Conservation (phyloP, 495 filamentous ascomycete genomes). For the Amphirosellinia nigrospora region DNA sequence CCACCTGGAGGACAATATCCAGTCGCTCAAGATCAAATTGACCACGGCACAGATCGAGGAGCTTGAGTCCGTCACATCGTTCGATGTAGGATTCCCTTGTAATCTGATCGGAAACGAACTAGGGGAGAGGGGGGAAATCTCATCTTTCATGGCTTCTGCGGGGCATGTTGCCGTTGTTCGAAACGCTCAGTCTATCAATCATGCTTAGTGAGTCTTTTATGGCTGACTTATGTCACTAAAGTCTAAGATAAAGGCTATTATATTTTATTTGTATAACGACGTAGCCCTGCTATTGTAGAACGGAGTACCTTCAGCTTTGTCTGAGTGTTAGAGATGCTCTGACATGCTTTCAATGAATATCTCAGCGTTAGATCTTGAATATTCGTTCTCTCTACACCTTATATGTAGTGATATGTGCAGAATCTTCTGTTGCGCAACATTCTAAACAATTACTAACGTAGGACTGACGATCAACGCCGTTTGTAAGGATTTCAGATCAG, state of each 20-base stretch:
- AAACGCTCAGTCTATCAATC: neutral
- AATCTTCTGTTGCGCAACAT: too few species aligned
- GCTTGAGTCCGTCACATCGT: constrained; percentile 56
- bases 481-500: too few species aligned
- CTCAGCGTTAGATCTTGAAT: too few species aligned
- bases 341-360: too few species aligned
- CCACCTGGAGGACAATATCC: constrained; percentile 68
- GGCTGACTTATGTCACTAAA: neutral
- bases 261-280: neutral
- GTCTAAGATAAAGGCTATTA: neutral
- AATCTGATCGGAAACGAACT: constrained; percentile 47
- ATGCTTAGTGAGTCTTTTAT: neutral
- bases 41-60: constrained; percentile 62
- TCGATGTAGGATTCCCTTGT: constrained; percentile 61
- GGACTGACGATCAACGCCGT: too few species aligned
- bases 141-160: neutral
- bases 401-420: too few species aligned
- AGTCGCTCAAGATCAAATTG: constrained; percentile 61
- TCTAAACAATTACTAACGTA: too few species aligned
- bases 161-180: neutral
- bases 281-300: neutral
- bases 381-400: too few species aligned
- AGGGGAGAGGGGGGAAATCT: neutral
- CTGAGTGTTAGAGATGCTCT: too few species aligned
- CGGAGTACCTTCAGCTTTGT: too few species aligned